Evolutionary conservation across 2,329 filamentous ascomycete genomes (phyloP), one percentile per base, ranked within the genome.

Genomic region (Scopulariopsis brevicaulis): DNA sequence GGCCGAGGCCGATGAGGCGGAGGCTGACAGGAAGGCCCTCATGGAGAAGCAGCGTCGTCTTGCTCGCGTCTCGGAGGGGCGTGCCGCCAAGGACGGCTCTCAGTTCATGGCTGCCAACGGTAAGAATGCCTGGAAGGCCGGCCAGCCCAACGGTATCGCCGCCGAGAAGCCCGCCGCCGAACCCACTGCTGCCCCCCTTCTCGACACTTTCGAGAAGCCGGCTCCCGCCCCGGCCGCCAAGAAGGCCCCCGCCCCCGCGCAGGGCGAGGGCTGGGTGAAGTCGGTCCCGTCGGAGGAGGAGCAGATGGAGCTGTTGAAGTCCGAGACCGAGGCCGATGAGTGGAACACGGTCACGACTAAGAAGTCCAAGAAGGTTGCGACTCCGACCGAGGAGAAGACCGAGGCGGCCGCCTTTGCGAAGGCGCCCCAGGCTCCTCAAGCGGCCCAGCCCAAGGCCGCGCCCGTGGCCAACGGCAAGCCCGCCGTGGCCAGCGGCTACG

Each of bases 21-120:
- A 96, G 74, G 82, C 85, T 67, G 80, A 89, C 66, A 86, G 92
- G 67, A 89, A 90, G 74, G 75, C 76, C 43, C 78, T 89, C 60
- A 77, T 89, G 65, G 91, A 96, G 76, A 86, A 87, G 69, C 92
- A 96, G 76, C 84, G 90, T 63, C 87, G 91, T 62, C 80, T 81
- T 60, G 91, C 91, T 58, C 85, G 93, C 63, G 82, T 91, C 68
- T 83, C 89, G 55, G 90, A 95, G 70, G 91, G 91, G 61, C 84
- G 89, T 64, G 78, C 89, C 52, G 88, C 90, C 58, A 90, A 90
- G 77, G 92, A 94, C 64, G 91, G 92, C 51, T 84, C 81, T 18
- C 70, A 76, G 59, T 85, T 81, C 67, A 73, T 76, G 68, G 75
- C 78, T 48, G 69, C 67, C 55, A 69, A 65, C 50, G 66, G 64